Percentiles rank a stretch among this genome's conserved stretches.
Evolutionary conservation across 257 asterid genomes (phyloP).

Genomic region (Cordia subcordata): DNA sequence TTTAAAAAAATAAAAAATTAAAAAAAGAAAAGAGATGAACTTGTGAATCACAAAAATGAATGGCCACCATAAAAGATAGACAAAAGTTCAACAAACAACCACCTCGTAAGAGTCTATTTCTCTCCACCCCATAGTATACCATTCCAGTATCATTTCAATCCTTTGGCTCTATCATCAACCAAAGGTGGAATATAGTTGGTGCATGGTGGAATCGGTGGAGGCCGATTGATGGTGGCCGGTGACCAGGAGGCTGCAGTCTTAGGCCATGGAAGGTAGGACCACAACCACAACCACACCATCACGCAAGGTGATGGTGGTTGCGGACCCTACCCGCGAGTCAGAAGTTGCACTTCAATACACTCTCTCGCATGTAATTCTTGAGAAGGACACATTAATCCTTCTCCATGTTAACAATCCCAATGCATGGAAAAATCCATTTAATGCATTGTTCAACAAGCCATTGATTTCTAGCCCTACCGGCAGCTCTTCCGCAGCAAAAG

Average conservation of each 20-base stretch:
- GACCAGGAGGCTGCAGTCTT: slow-evolving; percentile 12
- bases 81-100: background rate
- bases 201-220: slow-evolving; percentile 12
- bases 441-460: slow-evolving; percentile 34
- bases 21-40: background rate
- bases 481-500: slow-evolving; percentile 1
- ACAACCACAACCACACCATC: slow-evolving; percentile 13
- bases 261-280: slow-evolving; percentile 35
- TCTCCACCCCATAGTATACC: slow-evolving; percentile 13
- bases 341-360: slow-evolving; percentile 67
- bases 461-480: background rate
- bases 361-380: slow-evolving; percentile 52
- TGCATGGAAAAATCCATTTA: slow-evolving; percentile 49
- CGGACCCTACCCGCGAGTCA: slow-evolving; percentile 65
- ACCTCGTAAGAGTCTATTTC: background rate
- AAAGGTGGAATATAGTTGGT: slow-evolving; percentile 4
- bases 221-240: slow-evolving; percentile 25
- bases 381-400: slow-evolving; percentile 48
- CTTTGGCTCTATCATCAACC: background rate
- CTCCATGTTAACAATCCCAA: slow-evolving; percentile 47
- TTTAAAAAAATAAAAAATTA: too few relatives aligned
- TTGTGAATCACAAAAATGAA: slow-evolving; percentile 14
- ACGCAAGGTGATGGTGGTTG: slow-evolving; percentile 72
- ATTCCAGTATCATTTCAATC: background rate
- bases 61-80: background rate